Percentiles rank a stretch among this genome's conserved stretches.
Evolutionary conservation across 495 filamentous ascomycete genomes (phyloP).

Genomic region (Aspergillus baeticus): DNA sequence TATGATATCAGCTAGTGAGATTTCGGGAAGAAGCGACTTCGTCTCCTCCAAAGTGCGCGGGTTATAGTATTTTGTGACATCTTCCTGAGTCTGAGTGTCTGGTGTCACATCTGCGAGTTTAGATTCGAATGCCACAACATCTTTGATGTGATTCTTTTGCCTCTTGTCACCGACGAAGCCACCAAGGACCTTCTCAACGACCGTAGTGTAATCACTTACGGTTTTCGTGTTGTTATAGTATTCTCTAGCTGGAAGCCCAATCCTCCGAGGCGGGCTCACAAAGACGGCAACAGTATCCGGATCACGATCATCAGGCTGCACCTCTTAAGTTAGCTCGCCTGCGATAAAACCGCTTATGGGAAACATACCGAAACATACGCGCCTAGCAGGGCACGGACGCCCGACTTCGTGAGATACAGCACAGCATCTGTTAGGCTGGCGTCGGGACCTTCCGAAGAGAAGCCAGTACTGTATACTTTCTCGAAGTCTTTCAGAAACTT

Average conservation of each 20-base stretch:
- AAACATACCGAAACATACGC: constrained; percentile 48
- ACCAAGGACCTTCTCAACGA: constrained; percentile 45
- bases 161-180: constrained; percentile 25
- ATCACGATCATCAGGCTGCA: constrained; percentile 59
- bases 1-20: constrained; percentile 54
- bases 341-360: not conserved
- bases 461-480: constrained; percentile 51
- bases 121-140: constrained; percentile 59
- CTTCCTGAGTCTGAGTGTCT: constrained; percentile 54
- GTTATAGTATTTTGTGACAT: constrained; percentile 62
- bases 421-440: constrained; percentile 51
- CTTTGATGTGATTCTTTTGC: constrained; percentile 31
- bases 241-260: constrained; percentile 63
- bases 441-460: constrained; percentile 25
- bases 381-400: constrained; percentile 48
- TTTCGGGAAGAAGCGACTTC: constrained; percentile 49
- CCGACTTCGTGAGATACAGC: constrained; percentile 52
- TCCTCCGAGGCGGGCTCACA: constrained; percentile 48
- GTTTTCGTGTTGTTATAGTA: constrained; percentile 60
- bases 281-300: constrained; percentile 62
- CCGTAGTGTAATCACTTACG: constrained; percentile 50
- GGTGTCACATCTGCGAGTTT: constrained; percentile 60
- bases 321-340: not conserved
- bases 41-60: constrained; percentile 53
- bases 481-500: constrained; percentile 52